Evolutionary conservation across 2,329 filamentous ascomycete genomes (phyloP).

Genomic region (Stagonosporopsis rhizophila): DNA sequence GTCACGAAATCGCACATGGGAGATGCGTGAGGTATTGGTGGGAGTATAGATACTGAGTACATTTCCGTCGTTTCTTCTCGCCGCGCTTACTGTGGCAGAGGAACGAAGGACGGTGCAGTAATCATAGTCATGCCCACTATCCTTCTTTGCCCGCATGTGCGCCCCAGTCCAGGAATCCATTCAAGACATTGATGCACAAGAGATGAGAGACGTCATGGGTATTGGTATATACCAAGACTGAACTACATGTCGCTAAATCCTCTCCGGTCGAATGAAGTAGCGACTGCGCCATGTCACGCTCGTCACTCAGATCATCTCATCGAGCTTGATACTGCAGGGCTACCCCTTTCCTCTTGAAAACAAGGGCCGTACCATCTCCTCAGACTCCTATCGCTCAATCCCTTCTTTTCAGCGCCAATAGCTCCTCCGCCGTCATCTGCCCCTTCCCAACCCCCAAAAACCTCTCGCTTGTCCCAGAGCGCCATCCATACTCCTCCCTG

Average conservation of each 20-base stretch:
- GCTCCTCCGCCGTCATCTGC: neutral
- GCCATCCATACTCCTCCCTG: neutral
- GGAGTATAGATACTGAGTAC: constrained; percentile 10
- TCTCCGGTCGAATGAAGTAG: too few relatives aligned
- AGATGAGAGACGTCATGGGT: too few relatives aligned
- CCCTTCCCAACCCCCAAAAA: constrained; percentile 5
- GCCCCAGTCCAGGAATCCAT: neutral
- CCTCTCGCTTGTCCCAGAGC: neutral
- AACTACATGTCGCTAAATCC: too few relatives aligned
- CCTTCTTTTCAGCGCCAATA: neutral
- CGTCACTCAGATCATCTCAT: too few relatives aligned
- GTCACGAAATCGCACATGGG: constrained; percentile 26
- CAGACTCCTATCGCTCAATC: neutral
- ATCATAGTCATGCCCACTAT: constrained; percentile 4
- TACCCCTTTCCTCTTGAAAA: too few relatives aligned
- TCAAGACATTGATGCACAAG: neutral
- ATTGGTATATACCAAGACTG: neutral
- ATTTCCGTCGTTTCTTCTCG: constrained; percentile 9
- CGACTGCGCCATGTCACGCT: too few relatives aligned
- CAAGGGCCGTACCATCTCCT: too few relatives aligned
- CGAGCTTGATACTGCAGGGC: too few relatives aligned
- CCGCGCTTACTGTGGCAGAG: constrained; percentile 7
- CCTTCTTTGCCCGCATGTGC: neutral
- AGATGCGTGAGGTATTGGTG: constrained; percentile 9
- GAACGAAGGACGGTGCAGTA: constrained; percentile 10